Conservation (phyloP, 2,329 filamentous ascomycete genomes). For the Cercospora citrullina region DNA sequence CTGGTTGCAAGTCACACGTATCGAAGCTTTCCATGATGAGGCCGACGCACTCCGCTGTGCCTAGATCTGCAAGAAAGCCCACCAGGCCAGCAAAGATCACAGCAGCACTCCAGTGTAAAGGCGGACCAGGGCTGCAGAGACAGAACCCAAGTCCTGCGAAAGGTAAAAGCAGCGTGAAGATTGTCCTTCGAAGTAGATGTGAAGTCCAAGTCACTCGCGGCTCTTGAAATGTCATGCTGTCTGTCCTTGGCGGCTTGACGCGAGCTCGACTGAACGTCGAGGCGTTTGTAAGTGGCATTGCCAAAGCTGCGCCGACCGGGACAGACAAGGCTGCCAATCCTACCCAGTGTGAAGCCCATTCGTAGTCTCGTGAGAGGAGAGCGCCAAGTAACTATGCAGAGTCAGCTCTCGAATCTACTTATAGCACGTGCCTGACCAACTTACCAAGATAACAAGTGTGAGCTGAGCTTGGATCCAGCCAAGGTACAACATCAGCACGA, state of each 20-base stretch:
- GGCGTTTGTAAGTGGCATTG: slow-evolving; percentile 72
- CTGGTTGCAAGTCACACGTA: slow-evolving; percentile 74
- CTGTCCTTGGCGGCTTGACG: slow-evolving; percentile 58
- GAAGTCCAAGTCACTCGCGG: slow-evolving; percentile 68
- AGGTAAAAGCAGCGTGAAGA: slow-evolving; percentile 68
- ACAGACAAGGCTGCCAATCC: slow-evolving; percentile 67
- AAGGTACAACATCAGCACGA: slow-evolving; percentile 69
- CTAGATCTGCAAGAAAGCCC: slow-evolving; percentile 70
- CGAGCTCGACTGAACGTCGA: slow-evolving; percentile 67
- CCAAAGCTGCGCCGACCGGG: slow-evolving; percentile 66
- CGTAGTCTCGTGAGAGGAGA: slow-evolving; percentile 68
- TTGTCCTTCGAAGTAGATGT: slow-evolving; percentile 65
- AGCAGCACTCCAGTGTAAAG: slow-evolving; percentile 62
- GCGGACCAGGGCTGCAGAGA: slow-evolving; percentile 63
- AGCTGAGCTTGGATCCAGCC: slow-evolving; percentile 79
- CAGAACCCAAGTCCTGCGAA: slow-evolving; percentile 68
- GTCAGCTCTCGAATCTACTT: slow-evolving; percentile 11
- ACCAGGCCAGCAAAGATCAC: slow-evolving; percentile 65
- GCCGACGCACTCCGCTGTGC: slow-evolving; percentile 73
- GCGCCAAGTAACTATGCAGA: slow-evolving; percentile 62
- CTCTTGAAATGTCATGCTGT: slow-evolving; percentile 64
- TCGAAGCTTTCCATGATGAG: slow-evolving; percentile 81
- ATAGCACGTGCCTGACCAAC: slow-evolving; percentile 23
- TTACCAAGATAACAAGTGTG: slow-evolving; percentile 68
- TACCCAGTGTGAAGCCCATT: slow-evolving; percentile 62